Percentiles rank a stretch among this genome's conserved stretches.
phyloP scores from a whole-genome alignment of 2,329 filamentous ascomycete species.

The Neonectria punicea region DNA sequence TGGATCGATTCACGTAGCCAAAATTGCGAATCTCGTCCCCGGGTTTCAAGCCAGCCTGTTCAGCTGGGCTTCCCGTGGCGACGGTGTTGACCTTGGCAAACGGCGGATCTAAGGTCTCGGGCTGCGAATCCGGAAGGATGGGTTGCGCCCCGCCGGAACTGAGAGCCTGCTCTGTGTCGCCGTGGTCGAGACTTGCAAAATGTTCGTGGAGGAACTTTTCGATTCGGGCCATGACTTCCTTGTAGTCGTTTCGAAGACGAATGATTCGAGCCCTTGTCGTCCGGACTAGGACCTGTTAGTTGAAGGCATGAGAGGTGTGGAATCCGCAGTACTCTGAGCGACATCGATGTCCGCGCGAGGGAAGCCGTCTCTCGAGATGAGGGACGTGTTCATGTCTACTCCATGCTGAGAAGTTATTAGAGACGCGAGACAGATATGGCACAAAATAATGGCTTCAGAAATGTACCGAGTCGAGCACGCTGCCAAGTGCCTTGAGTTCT shows the following conservation, averaged over 20 bases:
- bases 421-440: background rate
- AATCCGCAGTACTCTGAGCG: slow-evolving; percentile 76
- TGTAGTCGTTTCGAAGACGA: slow-evolving; percentile 91
- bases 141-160: slow-evolving; percentile 37
- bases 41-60: slow-evolving; percentile 79
- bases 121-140: slow-evolving; percentile 48
- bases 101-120: slow-evolving; percentile 42
- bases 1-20: slow-evolving; percentile 83
- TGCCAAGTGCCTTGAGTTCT: slow-evolving; percentile 85
- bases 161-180: slow-evolving; percentile 46
- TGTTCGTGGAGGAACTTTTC: slow-evolving; percentile 90
- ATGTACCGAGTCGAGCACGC: slow-evolving; percentile 87
- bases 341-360: slow-evolving; percentile 95
- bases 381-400: slow-evolving; percentile 89
- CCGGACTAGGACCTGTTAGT: slow-evolving; percentile 70
- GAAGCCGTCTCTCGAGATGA: slow-evolving; percentile 90
- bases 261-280: slow-evolving; percentile 94
- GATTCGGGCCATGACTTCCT: slow-evolving; percentile 83
- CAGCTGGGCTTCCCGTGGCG: slow-evolving; percentile 80
- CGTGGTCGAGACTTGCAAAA: slow-evolving; percentile 77
- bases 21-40: slow-evolving; percentile 88
- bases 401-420: slow-evolving; percentile 72
- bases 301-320: slow-evolving; percentile 32
- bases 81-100: slow-evolving; percentile 95
- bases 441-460: slow-evolving; percentile 7